phyloP scores from a whole-genome alignment of 805 yeast species.

The Deakozyma indianensis region DNA sequence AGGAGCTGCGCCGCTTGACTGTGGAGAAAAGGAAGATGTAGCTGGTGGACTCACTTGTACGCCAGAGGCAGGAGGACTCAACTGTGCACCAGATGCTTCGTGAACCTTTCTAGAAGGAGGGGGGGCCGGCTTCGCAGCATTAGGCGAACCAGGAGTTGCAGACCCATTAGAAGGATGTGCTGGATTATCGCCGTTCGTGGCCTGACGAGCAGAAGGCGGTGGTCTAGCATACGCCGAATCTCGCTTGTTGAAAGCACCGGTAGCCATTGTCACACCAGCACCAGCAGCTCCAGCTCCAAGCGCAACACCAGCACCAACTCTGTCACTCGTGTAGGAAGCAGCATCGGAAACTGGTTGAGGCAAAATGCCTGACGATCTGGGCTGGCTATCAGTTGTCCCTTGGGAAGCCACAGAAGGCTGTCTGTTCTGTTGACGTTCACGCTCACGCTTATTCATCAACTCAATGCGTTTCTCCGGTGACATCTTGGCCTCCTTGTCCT shows the following conservation, averaged over 20 bases:
- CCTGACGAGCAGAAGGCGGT: conserved; percentile 1
- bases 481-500: conserved; percentile 5
- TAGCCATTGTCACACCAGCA: too few species aligned
- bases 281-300: too few species aligned
- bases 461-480: conserved; percentile 3
- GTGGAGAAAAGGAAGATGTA: background rate
- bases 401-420: conserved; percentile 11
- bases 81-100: conserved; percentile 2
- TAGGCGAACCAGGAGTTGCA: background rate
- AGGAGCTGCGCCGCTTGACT: background rate
- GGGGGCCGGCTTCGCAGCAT: conserved; percentile 3
- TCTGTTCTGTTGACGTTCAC: conserved; percentile 7
- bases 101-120: conserved; percentile 4
- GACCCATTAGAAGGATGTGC: background rate
- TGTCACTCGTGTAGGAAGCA: background rate
- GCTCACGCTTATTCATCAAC: conserved; percentile 2
- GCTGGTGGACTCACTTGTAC: background rate
- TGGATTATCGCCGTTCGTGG: conserved; percentile 1
- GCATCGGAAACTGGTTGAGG: background rate
- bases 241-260: background rate
- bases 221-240: background rate
- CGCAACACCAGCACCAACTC: too few species aligned
- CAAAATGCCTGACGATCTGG: background rate
- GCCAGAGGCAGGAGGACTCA: background rate
- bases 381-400: conserved; percentile 2